Conservation (phyloP, 2,329 filamentous ascomycete species). For the Onygena corvina region DNA sequence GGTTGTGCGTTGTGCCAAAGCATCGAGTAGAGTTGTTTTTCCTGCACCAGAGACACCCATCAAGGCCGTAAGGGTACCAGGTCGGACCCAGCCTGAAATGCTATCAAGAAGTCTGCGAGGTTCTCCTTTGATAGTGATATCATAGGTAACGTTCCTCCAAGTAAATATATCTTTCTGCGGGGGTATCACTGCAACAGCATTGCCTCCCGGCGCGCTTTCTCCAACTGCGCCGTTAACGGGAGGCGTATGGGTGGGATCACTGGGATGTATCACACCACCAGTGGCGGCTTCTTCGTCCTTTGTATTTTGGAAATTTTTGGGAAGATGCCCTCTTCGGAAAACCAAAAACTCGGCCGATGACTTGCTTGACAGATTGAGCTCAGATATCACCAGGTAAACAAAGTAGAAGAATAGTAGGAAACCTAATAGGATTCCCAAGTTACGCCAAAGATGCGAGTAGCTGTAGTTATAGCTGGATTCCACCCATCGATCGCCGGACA, state of each 20-base stretch:
- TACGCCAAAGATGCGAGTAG: slow-evolving; percentile 51
- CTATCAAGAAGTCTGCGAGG: slow-evolving; percentile 43
- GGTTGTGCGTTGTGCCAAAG: slow-evolving; percentile 45
- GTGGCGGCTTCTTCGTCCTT: slow-evolving; percentile 11
- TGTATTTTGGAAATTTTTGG: slow-evolving; percentile 18
- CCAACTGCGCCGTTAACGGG: slow-evolving; percentile 8
- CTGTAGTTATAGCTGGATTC: slow-evolving; percentile 44
- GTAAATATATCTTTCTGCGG: slow-evolving; percentile 33
- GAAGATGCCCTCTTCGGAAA: slow-evolving; percentile 47
- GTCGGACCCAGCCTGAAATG: slow-evolving; percentile 45
- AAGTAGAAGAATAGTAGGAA: slow-evolving; percentile 54
- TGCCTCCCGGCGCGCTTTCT: slow-evolving; percentile 13
- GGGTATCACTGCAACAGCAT: slow-evolving; percentile 19
- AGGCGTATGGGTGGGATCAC: background rate
- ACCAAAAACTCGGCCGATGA: slow-evolving; percentile 59
- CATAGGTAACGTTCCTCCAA: slow-evolving; percentile 47
- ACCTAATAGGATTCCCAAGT: slow-evolving; percentile 54
- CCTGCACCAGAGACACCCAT: slow-evolving; percentile 54
- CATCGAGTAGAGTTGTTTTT: slow-evolving; percentile 51
- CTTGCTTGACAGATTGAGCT: slow-evolving; percentile 51
- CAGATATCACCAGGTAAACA: slow-evolving; percentile 51
- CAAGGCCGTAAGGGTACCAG: slow-evolving; percentile 43
- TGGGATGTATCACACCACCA: background rate
- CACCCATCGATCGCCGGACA: slow-evolving; percentile 53
- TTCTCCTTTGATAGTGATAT: slow-evolving; percentile 41